Evolutionary conservation across 2,329 filamentous ascomycete species (phyloP).

Genomic region (Orbilia oligospora): DNA sequence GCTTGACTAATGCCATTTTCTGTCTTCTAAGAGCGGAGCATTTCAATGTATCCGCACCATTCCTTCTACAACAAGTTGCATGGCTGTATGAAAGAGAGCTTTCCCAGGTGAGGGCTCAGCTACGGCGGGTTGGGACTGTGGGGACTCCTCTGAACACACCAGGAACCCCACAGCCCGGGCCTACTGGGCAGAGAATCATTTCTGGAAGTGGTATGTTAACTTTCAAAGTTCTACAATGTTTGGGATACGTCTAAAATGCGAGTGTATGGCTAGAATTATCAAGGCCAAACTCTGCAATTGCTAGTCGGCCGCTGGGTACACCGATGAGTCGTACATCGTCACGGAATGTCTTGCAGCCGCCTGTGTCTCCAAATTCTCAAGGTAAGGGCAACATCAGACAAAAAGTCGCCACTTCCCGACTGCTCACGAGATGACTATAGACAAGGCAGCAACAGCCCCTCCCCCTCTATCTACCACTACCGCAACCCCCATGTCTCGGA

Average conservation of each 20-base stretch:
- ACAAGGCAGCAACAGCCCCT: conserved; percentile 39
- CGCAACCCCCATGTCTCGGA: conserved; percentile 54
- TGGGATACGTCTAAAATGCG: not conserved
- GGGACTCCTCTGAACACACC: conserved; percentile 58
- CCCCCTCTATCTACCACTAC: conserved; percentile 14
- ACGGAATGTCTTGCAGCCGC: conserved; percentile 53
- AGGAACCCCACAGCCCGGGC: conserved; percentile 49
- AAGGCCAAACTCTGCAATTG: conserved; percentile 45
- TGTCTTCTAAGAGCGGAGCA: conserved; percentile 73
- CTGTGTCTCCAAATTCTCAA: conserved; percentile 49
- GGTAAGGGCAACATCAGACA: conserved; percentile 38
- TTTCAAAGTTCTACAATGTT: not conserved
- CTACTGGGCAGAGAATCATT: conserved; percentile 39
- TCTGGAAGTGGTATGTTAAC: conserved; percentile 44
- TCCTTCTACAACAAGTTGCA: conserved; percentile 91
- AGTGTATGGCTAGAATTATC: conserved; percentile 38
- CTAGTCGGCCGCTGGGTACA: conserved; percentile 51
- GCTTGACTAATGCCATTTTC: conserved; percentile 75
- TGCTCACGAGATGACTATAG: conserved; percentile 31
- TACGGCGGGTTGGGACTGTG: conserved; percentile 75
- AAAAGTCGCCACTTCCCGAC: conserved; percentile 8
- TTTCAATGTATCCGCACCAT: conserved; percentile 88
- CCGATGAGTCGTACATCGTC: conserved; percentile 57
- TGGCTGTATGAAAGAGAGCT: conserved; percentile 94
- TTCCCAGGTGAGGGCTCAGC: conserved; percentile 89